phyloP scores from a whole-genome alignment of 225 moss, liverwort and hornwort species.

The Sphagnum tenellum region DNA sequence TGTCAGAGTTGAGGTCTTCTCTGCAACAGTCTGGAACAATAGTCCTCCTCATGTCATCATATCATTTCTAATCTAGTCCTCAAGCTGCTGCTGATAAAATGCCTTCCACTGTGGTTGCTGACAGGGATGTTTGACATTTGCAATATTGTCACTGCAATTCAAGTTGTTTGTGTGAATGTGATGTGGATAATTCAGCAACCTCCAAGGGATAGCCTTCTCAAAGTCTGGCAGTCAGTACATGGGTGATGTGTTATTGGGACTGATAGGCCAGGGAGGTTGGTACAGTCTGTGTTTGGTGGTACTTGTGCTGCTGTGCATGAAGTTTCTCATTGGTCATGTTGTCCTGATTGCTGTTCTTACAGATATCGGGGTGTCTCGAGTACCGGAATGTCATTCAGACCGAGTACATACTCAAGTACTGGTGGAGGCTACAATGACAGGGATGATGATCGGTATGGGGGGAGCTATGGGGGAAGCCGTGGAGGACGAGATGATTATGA shows the following conservation, averaged over 20 bases:
- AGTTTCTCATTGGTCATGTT: too few relatives aligned
- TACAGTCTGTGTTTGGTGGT: too few relatives aligned
- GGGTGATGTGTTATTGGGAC: too few relatives aligned
- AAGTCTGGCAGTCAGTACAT: too few relatives aligned
- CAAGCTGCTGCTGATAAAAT: background rate
- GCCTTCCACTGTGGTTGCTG: background rate
- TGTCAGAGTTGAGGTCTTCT: background rate
- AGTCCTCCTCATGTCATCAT: too few relatives aligned
- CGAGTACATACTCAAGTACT: conserved; percentile 67
- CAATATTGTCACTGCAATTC: too few relatives aligned
- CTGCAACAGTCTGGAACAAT: too few relatives aligned
- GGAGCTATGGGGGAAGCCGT: conserved; percentile 27
- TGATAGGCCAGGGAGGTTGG: too few relatives aligned
- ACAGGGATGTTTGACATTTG: too few relatives aligned
- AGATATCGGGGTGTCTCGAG: conserved; percentile 96
- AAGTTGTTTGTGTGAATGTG: background rate
- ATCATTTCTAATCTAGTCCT: too few relatives aligned
- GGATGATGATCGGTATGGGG: conserved; percentile 73
- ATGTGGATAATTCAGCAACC: background rate
- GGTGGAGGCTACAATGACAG: conserved; percentile 76
- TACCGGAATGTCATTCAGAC: conserved; percentile 54
- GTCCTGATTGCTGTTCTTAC: background rate
- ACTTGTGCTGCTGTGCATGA: too few relatives aligned
- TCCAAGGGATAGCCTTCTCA: too few relatives aligned
- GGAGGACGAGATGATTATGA: conserved; percentile 80